phyloP scores from a whole-genome alignment of 75 land plant species.

The Sequoia sempervirens region DNA sequence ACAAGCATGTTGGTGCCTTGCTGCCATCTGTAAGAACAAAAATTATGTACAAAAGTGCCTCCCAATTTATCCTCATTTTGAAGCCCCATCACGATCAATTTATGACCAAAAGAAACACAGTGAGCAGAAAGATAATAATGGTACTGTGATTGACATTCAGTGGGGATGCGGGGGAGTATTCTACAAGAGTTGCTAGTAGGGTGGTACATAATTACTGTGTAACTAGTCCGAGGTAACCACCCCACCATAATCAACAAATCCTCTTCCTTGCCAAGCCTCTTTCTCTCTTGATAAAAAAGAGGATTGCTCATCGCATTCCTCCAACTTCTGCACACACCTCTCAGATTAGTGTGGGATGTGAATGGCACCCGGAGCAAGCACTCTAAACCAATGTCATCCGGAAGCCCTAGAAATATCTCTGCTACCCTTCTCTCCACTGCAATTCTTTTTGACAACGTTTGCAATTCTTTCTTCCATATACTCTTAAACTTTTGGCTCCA shows the following conservation, averaged over 20 bases:
- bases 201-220: too few species aligned
- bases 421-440: too few species aligned
- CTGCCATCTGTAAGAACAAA: background rate
- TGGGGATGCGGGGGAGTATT: too few species aligned
- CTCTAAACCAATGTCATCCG: constrained; percentile 14
- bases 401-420: background rate
- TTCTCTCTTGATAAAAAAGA: background rate
- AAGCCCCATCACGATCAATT: background rate
- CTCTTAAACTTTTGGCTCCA: too few species aligned
- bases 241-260: background rate
- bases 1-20: background rate
- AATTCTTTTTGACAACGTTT: too few species aligned
- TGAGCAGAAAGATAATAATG: background rate
- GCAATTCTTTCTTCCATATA: too few species aligned
- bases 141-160: too few species aligned
- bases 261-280: background rate
- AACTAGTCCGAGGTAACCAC: background rate
- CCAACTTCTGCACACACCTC: constrained; percentile 11
- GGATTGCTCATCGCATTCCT: constrained; percentile 1
- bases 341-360: background rate
- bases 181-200: too few species aligned
- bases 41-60: too few species aligned
- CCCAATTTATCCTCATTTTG: background rate
- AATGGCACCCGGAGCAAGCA: constrained; percentile 17
- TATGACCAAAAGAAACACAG: background rate